These are phyloP conservation scores for Pichia membranifaciens DNA, from an alignment of 805 yeast species.

Conservation along the genomic window DNA sequence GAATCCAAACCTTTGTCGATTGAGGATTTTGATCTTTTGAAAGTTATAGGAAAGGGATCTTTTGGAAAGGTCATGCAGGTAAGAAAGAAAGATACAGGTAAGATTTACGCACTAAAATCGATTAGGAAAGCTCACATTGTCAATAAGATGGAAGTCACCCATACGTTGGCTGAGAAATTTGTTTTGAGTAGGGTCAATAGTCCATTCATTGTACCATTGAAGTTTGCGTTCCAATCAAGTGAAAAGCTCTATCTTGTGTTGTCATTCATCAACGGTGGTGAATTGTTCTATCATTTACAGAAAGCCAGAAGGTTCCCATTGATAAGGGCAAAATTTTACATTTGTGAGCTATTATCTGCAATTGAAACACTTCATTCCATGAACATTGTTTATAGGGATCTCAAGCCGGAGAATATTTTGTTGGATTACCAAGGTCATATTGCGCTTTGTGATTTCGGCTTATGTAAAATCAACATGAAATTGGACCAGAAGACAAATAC, in stretches of 20 bases:
- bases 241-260: conserved; percentile 87
- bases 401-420: conserved; percentile 93
- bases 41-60: conserved; percentile 96
- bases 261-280: conserved; percentile 96
- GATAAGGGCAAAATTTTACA: conserved; percentile 86
- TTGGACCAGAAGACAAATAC: conserved; percentile 81
- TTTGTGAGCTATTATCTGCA: conserved; percentile 90
- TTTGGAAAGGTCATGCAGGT: conserved; percentile 99
- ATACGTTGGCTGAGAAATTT: conserved; percentile 93
- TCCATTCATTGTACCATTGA: conserved; percentile 94
- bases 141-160: conserved; percentile 89
- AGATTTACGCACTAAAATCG: conserved; percentile 90
- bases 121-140: conserved; percentile 92
- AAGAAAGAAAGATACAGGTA: conserved; percentile 88
- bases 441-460: conserved; percentile 94
- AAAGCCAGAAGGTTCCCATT: conserved; percentile 83
- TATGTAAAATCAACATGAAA: conserved; percentile 93
- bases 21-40: conserved; percentile 87
- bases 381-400: conserved; percentile 90
- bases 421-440: conserved; percentile 96
- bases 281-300: conserved; percentile 89
- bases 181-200: conserved; percentile 88
- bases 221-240: conserved; percentile 95
- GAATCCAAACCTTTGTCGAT: conserved; percentile 56
- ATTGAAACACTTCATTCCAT: conserved; percentile 85